A percentile compares a stretch with the other conserved stretches of the same genome.
Conservation (phyloP, 768 basidiomycete species). For the Naganishia vishniacii region DNA sequence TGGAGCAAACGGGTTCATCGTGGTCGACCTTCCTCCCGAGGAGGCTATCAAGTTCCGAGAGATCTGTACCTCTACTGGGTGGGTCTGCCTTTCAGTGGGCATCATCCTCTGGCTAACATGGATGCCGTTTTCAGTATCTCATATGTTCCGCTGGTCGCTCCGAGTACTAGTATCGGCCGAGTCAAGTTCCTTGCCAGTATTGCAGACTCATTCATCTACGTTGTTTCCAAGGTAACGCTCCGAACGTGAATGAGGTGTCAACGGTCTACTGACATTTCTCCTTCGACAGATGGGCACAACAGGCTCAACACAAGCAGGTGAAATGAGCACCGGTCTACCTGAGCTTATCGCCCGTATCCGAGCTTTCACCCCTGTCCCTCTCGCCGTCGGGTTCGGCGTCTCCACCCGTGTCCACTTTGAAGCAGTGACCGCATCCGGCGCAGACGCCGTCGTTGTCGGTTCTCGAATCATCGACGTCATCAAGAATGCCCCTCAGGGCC, state of each 20-base stretch:
- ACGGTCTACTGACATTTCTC: conserved; percentile 20
- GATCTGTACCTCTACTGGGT: conserved; percentile 77
- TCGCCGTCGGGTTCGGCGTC: conserved; percentile 96
- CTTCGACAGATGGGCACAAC: conserved; percentile 85
- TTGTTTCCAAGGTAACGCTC: conserved; percentile 77
- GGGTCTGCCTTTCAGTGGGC: conserved; percentile 44
- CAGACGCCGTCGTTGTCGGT: conserved; percentile 91
- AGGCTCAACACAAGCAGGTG: conserved; percentile 70
- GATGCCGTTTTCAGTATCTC: conserved; percentile 61
- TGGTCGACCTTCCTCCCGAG: conserved; percentile 96
- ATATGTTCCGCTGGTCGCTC: conserved; percentile 91
- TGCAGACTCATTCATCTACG: conserved; percentile 95
- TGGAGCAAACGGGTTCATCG: conserved; percentile 93
- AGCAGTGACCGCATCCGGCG: conserved; percentile 74
- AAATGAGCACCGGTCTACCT: conserved; percentile 70
- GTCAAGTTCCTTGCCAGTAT: conserved; percentile 87
- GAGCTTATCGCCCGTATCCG: conserved; percentile 78
- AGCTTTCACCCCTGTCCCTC: conserved; percentile 67
- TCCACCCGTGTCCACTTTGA: conserved; percentile 85
- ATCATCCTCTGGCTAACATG: conserved; percentile 4
- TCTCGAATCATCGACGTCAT: conserved; percentile 77
- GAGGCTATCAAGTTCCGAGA: conserved; percentile 85
- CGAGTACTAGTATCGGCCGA: conserved; percentile 78
- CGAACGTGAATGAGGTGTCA: no score
- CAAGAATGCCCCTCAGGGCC: conserved; percentile 56